A percentile compares a stretch with the other conserved stretches of the same genome.
Evolutionary conservation across 306 rosid species (phyloP).

Genomic region (Pueraria montana): DNA sequence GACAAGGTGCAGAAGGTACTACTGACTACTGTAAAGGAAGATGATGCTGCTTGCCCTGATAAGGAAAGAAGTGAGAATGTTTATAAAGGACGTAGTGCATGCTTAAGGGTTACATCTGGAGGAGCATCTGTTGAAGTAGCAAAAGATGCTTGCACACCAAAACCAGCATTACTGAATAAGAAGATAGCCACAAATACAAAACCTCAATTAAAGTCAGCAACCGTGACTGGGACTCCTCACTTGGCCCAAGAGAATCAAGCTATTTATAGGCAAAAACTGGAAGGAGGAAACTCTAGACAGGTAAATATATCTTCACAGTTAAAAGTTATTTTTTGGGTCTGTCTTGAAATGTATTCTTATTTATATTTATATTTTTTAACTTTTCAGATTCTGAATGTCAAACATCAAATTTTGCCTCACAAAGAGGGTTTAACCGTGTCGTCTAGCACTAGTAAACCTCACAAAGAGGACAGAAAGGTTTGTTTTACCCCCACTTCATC

Average conservation of each 20-base stretch:
- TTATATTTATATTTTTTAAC: neutral
- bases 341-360: neutral
- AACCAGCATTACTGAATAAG: constrained; percentile 61
- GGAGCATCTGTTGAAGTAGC: constrained; percentile 53
- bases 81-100: constrained; percentile 32
- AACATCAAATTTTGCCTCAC: constrained; percentile 79
- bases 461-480: constrained; percentile 88
- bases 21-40: constrained; percentile 48
- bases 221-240: constrained; percentile 58
- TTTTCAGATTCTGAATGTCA: constrained; percentile 81
- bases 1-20: constrained; percentile 71
- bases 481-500: constrained; percentile 31
- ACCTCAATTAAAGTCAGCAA: constrained; percentile 60
- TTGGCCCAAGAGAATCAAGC: constrained; percentile 90
- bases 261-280: constrained; percentile 91
- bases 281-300: constrained; percentile 89
- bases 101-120: neutral
- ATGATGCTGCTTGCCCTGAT: constrained; percentile 23
- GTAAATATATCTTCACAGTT: constrained; percentile 48
- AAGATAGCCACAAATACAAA: constrained; percentile 64
- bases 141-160: constrained; percentile 79
- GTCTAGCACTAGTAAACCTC: constrained; percentile 58
- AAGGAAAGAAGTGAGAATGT: neutral
- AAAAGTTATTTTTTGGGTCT: neutral
- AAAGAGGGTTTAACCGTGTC: constrained; percentile 70